A percentile compares a stretch with the other conserved stretches of the same genome.
Evolutionary conservation across 352 stramenopile genomes (phyloP).

Genomic region (Thraustochytrium striatum): DNA sequence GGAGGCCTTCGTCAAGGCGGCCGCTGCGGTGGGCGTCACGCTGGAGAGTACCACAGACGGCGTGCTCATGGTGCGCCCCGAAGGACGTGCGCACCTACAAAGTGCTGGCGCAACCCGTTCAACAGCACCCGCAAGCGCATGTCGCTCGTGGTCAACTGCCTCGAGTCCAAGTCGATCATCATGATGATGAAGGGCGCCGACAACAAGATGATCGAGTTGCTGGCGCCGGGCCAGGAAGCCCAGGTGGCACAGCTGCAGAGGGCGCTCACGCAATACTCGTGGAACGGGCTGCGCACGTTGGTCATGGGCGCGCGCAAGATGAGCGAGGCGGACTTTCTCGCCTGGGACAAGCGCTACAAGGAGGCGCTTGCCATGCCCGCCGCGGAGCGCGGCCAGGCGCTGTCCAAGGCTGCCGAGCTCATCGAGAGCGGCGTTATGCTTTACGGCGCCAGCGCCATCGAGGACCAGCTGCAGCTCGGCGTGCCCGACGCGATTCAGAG

Average conservation of each 20-base stretch:
- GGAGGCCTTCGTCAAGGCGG: conserved; percentile 46
- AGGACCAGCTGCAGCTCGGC: conserved; percentile 84
- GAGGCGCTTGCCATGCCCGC: conserved; percentile 21
- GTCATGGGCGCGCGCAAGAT: conserved; percentile 35
- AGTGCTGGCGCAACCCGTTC: conserved; percentile 91
- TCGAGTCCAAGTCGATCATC: neutral
- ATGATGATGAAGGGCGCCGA: conserved; percentile 53
- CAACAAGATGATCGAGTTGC: conserved; percentile 48
- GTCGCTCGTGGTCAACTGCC: conserved; percentile 82
- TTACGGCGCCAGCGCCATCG: conserved; percentile 78
- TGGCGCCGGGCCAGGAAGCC: conserved; percentile 15
- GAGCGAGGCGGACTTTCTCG: conserved; percentile 32
- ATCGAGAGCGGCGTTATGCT: conserved; percentile 44
- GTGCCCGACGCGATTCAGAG: conserved; percentile 78
- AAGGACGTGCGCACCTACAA: conserved; percentile 46
- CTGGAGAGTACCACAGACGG: conserved; percentile 11
- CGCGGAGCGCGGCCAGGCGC: conserved; percentile 12
- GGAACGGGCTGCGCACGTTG: conserved; percentile 37
- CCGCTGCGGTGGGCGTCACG: conserved; percentile 6
- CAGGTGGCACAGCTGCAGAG: neutral
- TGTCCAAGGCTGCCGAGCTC: conserved; percentile 15
- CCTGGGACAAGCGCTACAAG: conserved; percentile 14
- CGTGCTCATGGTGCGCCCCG: neutral
- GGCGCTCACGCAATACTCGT: conserved; percentile 24
- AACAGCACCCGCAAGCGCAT: conserved; percentile 96